Conservation (phyloP, 1,139 yeast species). For the Zygosaccharomyces sapae region DNA sequence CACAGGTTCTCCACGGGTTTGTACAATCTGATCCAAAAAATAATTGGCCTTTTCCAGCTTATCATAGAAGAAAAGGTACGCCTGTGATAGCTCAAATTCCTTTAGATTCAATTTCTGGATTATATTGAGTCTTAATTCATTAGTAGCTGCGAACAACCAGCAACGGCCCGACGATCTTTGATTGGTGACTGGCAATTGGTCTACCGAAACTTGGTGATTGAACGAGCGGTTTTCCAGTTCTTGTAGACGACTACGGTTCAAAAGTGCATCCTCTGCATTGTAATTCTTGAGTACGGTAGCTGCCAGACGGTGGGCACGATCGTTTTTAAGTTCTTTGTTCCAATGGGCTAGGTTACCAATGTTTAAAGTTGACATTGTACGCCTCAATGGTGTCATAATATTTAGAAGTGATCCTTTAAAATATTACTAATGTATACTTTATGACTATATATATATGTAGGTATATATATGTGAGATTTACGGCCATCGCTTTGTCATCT, state of each 20-base stretch:
- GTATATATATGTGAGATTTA: neutral
- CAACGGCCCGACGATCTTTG: slow-evolving; percentile 77
- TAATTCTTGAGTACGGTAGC: slow-evolving; percentile 39
- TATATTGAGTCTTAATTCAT: slow-evolving; percentile 60
- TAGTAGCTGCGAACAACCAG: slow-evolving; percentile 83
- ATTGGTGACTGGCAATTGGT: slow-evolving; percentile 69
- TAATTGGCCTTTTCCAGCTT: slow-evolving; percentile 72
- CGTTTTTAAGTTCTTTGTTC: slow-evolving; percentile 35
- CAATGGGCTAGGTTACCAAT: slow-evolving; percentile 32
- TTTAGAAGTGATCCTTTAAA: no score
- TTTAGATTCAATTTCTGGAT: slow-evolving; percentile 61
- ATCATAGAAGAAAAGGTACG: slow-evolving; percentile 67
- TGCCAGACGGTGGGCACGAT: slow-evolving; percentile 38
- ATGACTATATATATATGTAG: neutral
- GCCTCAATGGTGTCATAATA: slow-evolving; percentile 1
- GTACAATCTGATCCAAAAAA: slow-evolving; percentile 69
- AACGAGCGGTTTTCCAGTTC: slow-evolving; percentile 40
- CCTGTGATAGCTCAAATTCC: slow-evolving; percentile 71
- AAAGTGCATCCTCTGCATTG: slow-evolving; percentile 37
- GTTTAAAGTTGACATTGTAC: slow-evolving; percentile 24
- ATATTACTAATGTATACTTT: neutral
- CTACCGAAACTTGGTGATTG: slow-evolving; percentile 55
- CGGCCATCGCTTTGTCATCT: neutral
- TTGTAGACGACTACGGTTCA: slow-evolving; percentile 33
- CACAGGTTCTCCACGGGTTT: slow-evolving; percentile 58